Evolutionary conservation across 2,329 filamentous ascomycete species (phyloP), one percentile per base, ranked within the genome.

Genomic region (Apiospora phragmitis): DNA sequence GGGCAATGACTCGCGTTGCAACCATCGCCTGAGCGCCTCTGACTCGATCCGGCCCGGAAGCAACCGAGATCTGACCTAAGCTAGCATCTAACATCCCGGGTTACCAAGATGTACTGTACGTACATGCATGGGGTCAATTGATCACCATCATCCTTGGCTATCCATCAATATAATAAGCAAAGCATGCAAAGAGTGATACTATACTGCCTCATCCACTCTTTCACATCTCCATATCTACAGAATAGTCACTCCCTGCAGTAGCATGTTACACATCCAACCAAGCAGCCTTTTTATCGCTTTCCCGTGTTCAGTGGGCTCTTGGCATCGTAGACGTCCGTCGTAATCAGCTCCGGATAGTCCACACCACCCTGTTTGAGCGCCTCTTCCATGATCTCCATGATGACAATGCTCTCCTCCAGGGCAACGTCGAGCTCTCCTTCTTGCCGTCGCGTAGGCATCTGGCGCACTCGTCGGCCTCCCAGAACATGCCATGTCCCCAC

Each of bases 401-500:
- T 94, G 67, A 91, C 87, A 69, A 97, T 85, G 77, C 92, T 95
- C 86, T 97, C 94, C 65, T 89, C 86, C 89, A 89, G 26, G 91
- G 89, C 81, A 96, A 83, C 16, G 87, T 87, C 66, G 88, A 86
- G 79, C 93, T 94, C 85, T 97, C 91, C 77, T 91, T 88, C 82
- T 90, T 90, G 29, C 94, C 93, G 79, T 96, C 94, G 59, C 92
- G 86, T 70, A 97, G 78, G 74, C 92, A 93, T 65, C 91, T 86
- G 38, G 91, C 93, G 74, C 89, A 92, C 84, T 94, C 93, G 79
- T 95, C 93, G 1, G 93, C 93, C 80, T 95, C 92, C 92, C 92
- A 95, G 83, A 94, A 96, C 93, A 97, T 96, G 67, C 94, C 94
- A 74, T 94, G 91, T 14, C 93, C 94, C 82, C 83, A 86, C 74